Evolutionary conservation across 2,329 filamentous ascomycete species (phyloP).

Genomic region (Aspergillus persii): DNA sequence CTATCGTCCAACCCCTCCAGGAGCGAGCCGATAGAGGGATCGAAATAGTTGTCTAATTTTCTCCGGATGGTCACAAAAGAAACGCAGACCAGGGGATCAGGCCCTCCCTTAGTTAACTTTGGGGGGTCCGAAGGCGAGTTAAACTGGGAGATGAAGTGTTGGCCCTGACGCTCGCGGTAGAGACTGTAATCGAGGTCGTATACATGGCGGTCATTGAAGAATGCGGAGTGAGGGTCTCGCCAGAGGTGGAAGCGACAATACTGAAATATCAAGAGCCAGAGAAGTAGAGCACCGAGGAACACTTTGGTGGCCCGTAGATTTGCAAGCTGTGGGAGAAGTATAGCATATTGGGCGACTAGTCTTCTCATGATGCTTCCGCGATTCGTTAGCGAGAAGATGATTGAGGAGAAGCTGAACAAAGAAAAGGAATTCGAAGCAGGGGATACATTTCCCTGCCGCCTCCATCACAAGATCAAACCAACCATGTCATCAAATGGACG

Average conservation of each 20-base stretch:
- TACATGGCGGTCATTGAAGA: slow-evolving; percentile 24
- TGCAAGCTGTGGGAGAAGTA: background rate
- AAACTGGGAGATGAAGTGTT: slow-evolving; percentile 19
- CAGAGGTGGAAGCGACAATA: slow-evolving; percentile 23
- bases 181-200: slow-evolving; percentile 28
- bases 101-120: background rate
- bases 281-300: slow-evolving; percentile 3
- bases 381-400: no score
- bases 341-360: no score
- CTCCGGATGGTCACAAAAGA: slow-evolving; percentile 25
- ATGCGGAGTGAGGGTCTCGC: slow-evolving; percentile 29
- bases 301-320: slow-evolving; percentile 4
- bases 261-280: slow-evolving; percentile 15
- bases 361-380: no score
- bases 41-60: slow-evolving; percentile 25
- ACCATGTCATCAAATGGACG: no score
- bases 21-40: slow-evolving; percentile 24
- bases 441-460: no score
- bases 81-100: slow-evolving; percentile 18
- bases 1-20: slow-evolving; percentile 19
- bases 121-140: slow-evolving; percentile 17
- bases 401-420: no score
- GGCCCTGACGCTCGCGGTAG: slow-evolving; percentile 22
- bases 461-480: no score
- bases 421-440: no score